Evolutionary conservation across 2,329 filamentous ascomycete genomes (phyloP), one percentile per base, ranked within the genome.

Genomic region (Thermoascus crustaceus): DNA sequence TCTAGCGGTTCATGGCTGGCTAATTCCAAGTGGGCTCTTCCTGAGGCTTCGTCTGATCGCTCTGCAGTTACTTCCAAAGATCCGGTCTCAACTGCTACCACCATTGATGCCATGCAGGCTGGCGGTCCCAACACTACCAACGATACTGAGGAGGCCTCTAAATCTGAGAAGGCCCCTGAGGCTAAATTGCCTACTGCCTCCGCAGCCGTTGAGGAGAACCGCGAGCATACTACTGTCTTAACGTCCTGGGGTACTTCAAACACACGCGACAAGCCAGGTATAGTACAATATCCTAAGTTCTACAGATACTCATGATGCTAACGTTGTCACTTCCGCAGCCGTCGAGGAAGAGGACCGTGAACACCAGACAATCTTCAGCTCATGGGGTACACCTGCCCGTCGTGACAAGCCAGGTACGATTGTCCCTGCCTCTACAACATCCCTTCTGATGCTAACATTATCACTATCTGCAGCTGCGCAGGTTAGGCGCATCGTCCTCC

Each of bases 401-500:
- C 49, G 55, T 24, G 40, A 48, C 34, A 49, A 47, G 37, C 49
- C 55, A 18, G 43, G 54, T 58, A 53, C 30, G 35, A 29, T 23
- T n/a, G 5, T 13, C 19, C 16, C 9, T 22, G 23, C 14, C 14
- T 32, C 27, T 25, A 25, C 11, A 35, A 3, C 7, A 9, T 18
- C 14, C 10, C 17, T 29, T 7, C n/a, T 23, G 10, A 13, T 38
- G 20, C 30, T 38, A 29, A 30, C 17, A 9, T 19, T 8, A 19
- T 13, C 16, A 16, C 33, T 32, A 17, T 39, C 18, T 34, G 33
- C 27, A 55, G 51, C 50, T 23, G 39, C 48, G 27, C 45, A 45
- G 20, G 42, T 47, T 31, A 50, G 60, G 19, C 57, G 50, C 3
- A 43, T 64, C 16, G 43, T 62, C 7, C 49, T 67, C 32, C 53